Evolutionary conservation across 768 basidiomycete species (phyloP), one percentile per base, ranked within the genome.

Genomic region (Scleroderma bovista): DNA sequence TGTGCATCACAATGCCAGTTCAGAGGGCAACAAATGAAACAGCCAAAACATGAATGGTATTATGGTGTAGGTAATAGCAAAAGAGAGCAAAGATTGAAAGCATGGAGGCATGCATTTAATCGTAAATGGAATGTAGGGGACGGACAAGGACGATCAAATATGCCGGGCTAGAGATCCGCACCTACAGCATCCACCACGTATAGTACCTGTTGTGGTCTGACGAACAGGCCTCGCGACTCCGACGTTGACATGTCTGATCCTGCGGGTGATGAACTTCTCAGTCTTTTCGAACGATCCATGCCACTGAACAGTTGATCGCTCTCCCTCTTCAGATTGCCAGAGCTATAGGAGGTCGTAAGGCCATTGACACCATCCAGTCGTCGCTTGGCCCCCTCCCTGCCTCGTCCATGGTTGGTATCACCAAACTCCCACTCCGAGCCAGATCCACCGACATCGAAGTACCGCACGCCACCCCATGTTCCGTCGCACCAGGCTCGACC

Each of bases 401-500:
- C 51, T 60, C 60, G 15, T 50, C 67, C 51, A 52, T 66, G 31
- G 56, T 68, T 47, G 29, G 82, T 80, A 1, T 67, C 65, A 32
- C 69, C 77, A 66, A 77, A 81, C 51, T 84, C 85, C 78, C 81
- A 88, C 56, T 84, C 84, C 1, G 74, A 74, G 12, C 76, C 72
- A 3, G 65, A 71, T 13, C 65, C 65, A 3, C 79, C 79, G 54
- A 91, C 83, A 53, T 93, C 88, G 60, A 93, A 93, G 66, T 92
- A 93, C 22, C 83, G 78, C 39, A 91, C 71, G 0, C 91, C 92
- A 24, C 81, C 82, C 83, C 86, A 87, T 0, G 79, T 76, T 1
- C 92, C 92, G 57, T 94, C 90, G 60, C 89, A 78, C 91, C 91
- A 93, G 51, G 79, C 80, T n/a, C 86, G 72, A n/a, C 78, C 83